These are phyloP conservation scores for Chlorencoelia australis DNA, from an alignment of 2,329 filamentous ascomycete genomes.

Conservation along the genomic window DNA sequence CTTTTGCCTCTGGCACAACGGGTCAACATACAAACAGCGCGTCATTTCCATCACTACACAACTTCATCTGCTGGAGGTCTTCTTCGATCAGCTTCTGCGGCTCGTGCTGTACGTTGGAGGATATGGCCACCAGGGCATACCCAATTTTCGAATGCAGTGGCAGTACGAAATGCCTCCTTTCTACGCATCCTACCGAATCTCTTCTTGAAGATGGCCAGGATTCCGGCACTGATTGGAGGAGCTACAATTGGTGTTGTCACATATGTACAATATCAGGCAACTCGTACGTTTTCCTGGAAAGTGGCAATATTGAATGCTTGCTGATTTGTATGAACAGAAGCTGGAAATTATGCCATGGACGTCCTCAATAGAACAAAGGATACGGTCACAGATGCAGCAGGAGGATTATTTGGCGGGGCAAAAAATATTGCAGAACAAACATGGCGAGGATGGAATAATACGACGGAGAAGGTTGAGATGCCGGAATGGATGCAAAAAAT, in stretches of 20 bases:
- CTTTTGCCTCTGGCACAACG: conserved; percentile 57
- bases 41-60: conserved; percentile 49
- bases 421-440: conserved; percentile 72
- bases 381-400: conserved; percentile 57
- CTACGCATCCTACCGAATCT: conserved; percentile 68
- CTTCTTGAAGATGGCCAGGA: conserved; percentile 75
- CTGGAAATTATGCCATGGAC: conserved; percentile 68
- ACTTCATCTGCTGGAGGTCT: conserved; percentile 57
- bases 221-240: conserved; percentile 87
- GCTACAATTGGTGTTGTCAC: conserved; percentile 77
- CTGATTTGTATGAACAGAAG: conserved; percentile 38
- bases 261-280: conserved; percentile 93
- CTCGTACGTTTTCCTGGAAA: conserved; percentile 48
- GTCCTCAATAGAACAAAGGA: conserved; percentile 66
- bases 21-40: conserved; percentile 42
- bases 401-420: conserved; percentile 59
- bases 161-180: conserved; percentile 54
- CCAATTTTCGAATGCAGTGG: conserved; percentile 70
- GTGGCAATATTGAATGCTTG: not conserved
- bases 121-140: conserved; percentile 71
- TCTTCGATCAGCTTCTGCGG: conserved; percentile 52
- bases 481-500: conserved; percentile 75
- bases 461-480: conserved; percentile 63
- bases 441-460: conserved; percentile 69
- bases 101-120: conserved; percentile 50